Evolutionary conservation across 768 basidiomycete genomes (phyloP), one percentile per base, ranked within the genome.

Genomic region (Trametes cingulata): DNA sequence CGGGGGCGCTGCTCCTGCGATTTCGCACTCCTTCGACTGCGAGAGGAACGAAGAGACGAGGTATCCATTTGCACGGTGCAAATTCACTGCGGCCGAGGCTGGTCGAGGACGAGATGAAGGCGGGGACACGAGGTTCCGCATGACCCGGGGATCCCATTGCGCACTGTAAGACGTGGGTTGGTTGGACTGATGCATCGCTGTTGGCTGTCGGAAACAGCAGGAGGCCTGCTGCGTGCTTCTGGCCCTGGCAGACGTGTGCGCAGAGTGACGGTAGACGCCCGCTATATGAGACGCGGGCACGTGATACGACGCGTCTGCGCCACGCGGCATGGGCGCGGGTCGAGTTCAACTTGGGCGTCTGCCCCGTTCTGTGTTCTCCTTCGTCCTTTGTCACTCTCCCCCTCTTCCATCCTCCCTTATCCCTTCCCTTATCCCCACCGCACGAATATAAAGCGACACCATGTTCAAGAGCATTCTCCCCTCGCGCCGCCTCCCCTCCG

Each of bases 391-490:
- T 55, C 55, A 35, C 35, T n/a, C 45, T 7, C 49, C 5, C 33
- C 42, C 35, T 20, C 33, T 22, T 39, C 25, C n/a, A 19, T 6
- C 37, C 45, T 39, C 36, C 47, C 24, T 33, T 50, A 22, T 29
- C 25, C 20, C 25, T 39, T 27, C 27, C n/a, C 55, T 52, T 9
- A n/a, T 19, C n/a, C 15, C 50, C 24, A 29, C 41, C 14, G 43
- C n/a, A 25, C 45, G 41, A 29, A 29, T 20, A 22, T 35, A 35
- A 52, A 43, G 50, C 53, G 49, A 54, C 17, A 57, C 47, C 51
- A 93, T 93, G 91, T 92, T 93, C 79, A 91, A 90, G 75, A 82
- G 83, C 67, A 90, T 93, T 55, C 76, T 92, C 36, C 86, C 88
- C 1, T 81, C 85, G 10, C 85, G 87, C 73, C 80, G 90, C 68